Evolutionary conservation across 352 stramenopile genomes (phyloP).

Genomic region (Phytopythium kandeliae): DNA sequence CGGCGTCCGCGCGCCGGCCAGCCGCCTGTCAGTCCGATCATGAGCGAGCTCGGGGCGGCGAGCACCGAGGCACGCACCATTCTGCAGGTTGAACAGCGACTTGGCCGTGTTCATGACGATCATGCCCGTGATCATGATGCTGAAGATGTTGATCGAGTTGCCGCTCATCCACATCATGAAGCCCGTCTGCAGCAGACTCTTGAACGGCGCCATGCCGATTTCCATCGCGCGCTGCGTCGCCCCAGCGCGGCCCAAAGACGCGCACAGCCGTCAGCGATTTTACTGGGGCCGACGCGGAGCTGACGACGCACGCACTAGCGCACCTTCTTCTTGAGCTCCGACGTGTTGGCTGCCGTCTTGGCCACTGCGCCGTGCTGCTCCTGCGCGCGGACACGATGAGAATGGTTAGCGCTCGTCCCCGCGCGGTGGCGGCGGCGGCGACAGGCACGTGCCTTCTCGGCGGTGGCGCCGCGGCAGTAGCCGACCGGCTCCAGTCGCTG

Average conservation of each 20-base stretch:
- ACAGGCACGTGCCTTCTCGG: slow-evolving; percentile 41
- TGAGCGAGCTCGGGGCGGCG: not conserved
- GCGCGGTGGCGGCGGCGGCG: too few relatives aligned
- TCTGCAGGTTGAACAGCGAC: slow-evolving; percentile 82
- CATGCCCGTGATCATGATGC: slow-evolving; percentile 93
- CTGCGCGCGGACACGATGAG: slow-evolving; percentile 12
- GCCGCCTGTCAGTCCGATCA: too few relatives aligned
- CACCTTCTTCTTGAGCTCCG: slow-evolving; percentile 87
- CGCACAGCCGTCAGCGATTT: slow-evolving; percentile 7
- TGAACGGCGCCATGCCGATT: slow-evolving; percentile 87
- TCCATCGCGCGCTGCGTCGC: slow-evolving; percentile 80
- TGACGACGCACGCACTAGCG: not conserved
- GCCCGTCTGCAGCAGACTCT: slow-evolving; percentile 90
- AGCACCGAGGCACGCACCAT: slow-evolving; percentile 17
- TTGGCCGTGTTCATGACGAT: slow-evolving; percentile 91
- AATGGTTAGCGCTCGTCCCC: too few relatives aligned
- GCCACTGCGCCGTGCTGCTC: slow-evolving; percentile 47
- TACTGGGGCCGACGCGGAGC: not conserved
- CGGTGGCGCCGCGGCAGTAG: slow-evolving; percentile 49
- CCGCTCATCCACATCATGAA: slow-evolving; percentile 97
- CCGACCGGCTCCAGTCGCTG: slow-evolving; percentile 58
- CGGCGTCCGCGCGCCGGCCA: not conserved
- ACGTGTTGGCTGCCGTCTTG: slow-evolving; percentile 61
- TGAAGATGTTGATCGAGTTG: slow-evolving; percentile 94
- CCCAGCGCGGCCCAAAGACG: not conserved